phyloP scores from a whole-genome alignment of 192 early-diverging fungal species.

The Chytriomyces confervae region DNA sequence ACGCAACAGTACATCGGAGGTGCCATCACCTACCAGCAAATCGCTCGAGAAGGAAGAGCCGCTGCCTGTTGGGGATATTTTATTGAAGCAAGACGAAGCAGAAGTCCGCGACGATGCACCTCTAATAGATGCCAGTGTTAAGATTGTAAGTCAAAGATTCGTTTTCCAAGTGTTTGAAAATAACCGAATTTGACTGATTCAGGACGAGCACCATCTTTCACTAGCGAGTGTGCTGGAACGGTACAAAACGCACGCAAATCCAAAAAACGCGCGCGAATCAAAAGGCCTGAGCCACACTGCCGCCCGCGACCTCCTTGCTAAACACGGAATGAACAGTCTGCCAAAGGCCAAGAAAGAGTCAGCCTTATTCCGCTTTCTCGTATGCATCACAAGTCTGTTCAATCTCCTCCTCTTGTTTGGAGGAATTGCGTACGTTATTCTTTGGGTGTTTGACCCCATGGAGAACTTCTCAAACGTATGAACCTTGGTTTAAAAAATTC shows the following conservation, averaged over 20 bases:
- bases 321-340: conserved; percentile 67
- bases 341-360: conserved; percentile 76
- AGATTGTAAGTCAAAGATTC: conserved; percentile 12
- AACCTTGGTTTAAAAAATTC: not conserved
- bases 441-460: conserved; percentile 73
- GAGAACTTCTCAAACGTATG: conserved; percentile 81
- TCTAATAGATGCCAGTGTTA: conserved; percentile 19
- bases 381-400: conserved; percentile 81
- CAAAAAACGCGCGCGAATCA: conserved; percentile 20
- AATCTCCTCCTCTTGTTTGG: conserved; percentile 86
- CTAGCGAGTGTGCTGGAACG: conserved; percentile 1
- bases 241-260: conserved; percentile 16
- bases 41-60: not conserved
- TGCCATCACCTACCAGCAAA: not conserved
- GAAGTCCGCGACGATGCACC: conserved; percentile 5
- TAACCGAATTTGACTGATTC: too few relatives aligned
- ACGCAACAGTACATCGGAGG: not conserved
- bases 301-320: conserved; percentile 22
- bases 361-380: conserved; percentile 71
- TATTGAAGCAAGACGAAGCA: not conserved
- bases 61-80: conserved; percentile 19
- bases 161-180: not conserved
- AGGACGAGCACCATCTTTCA: conserved; percentile 33
- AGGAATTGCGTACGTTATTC: conserved; percentile 78
- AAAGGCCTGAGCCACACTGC: conserved; percentile 37